Base-by-base conservation (phyloP, 2,329 filamentous ascomycete species). In the Cladosporium sp. region DNA sequence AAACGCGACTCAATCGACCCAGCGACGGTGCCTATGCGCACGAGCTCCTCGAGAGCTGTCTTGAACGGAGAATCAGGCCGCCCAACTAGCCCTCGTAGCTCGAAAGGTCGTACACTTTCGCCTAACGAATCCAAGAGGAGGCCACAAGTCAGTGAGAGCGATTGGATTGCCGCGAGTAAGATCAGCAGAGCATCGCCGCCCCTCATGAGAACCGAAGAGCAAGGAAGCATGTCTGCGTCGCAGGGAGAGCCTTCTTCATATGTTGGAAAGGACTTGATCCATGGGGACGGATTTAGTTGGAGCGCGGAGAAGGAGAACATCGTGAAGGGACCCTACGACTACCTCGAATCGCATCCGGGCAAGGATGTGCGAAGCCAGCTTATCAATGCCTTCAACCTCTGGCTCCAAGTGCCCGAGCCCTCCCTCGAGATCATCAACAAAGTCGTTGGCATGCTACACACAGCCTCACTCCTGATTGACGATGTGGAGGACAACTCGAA, bases 381-480 rank as follows among this genome's bases (percentile, higher is more conserved):
- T 62, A 89, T 95, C 63, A 80, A 78, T 41, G 85, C 88, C 41
- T 95, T 95, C 76, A 89, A 95, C 66, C 78, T 78, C 48, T 91
- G 86, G 84, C 74, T 95, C 13, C 77, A 86, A 52, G 87, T 95
- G 16, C 88, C 89, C 0, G 68, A 77, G 8, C 78, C 82, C 54
- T 83, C 81, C 59, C 77, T 95, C 53, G 79, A 81, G 40, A 76
- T 90, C 55, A 92, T 95, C 63, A 91, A 85, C 28, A 82, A 81
- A 56, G 87, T 90, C 3, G 82, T 95, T 9, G 86, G 85, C 61
- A 92, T 92, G 87, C 78, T 95, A 43, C 89, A 95, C 70, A 92
- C 89, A 37, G 84, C 89, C 3, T 91, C 87, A 3, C 75, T 95
- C 52, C 80, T 95, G 67, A 82, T 95, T 53, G 89, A 95, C 70